Evolutionary conservation across 139 green algal genomes (phyloP), one percentile per base, ranked within the genome.

Genomic region (Ettlia oleoabundans): DNA sequence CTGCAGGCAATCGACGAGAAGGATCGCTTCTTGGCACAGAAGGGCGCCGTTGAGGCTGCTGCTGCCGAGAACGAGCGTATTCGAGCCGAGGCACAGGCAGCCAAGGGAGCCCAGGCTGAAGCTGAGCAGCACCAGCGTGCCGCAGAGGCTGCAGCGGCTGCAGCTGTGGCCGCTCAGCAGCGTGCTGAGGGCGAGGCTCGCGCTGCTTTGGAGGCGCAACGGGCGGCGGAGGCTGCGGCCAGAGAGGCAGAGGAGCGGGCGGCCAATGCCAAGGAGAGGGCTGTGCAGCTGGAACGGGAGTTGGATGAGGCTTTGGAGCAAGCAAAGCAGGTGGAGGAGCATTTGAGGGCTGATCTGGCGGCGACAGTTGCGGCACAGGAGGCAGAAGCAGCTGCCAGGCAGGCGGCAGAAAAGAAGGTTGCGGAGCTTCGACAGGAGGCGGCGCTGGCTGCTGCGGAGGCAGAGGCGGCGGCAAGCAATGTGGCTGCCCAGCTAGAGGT

Each of bases 11-110:
- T 68, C 13, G 53, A 68, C 7, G 73, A 80, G 53, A 40, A 61
- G 4, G 53, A 80, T 35, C 73, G 26, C 9, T 80, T 80, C 73
- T 53, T 80, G 13, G 73, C 52, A 1, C 6, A 19, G 4, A 80
- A 80, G 53, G 28, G 51, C 13, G 53, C 40, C 2, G 73, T 80
- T 21, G 73, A 80, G 22, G 37, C 37, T 4, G 53, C 73, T 9
- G 73, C 73, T n/a, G 58, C 73, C 9, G 73, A 80, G 7, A 80
- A 80, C 26, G 26, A 80, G 3, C 53, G 35, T 13, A 33, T 80
- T 1, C 73, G 73, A 1, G 73, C 35, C 35, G 73, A 52, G 1
- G 53, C 73, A 9, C 8, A 41, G 33, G 70, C 70, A 15, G 70
- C 70, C 42, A 32, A 30, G 43, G 30, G 42, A 30, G 73, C 73